phyloP scores from a whole-genome alignment of 2,329 filamentous ascomycete species.

The Cordyceps cateniannulata region DNA sequence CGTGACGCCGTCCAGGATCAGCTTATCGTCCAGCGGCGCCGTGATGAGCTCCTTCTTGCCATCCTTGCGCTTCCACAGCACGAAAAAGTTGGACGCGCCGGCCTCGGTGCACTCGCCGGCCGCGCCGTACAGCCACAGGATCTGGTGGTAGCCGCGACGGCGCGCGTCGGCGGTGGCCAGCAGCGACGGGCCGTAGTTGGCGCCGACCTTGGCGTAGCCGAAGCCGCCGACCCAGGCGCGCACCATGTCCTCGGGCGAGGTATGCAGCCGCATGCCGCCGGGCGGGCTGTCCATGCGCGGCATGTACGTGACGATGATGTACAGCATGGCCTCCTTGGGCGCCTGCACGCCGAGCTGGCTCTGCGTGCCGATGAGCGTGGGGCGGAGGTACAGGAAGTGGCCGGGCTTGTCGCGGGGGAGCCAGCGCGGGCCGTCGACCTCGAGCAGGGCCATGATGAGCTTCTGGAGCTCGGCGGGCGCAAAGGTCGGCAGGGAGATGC shows the following conservation, averaged over 20 bases:
- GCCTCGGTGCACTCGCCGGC: conserved; percentile 81
- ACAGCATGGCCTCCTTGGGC: conserved; percentile 80
- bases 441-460: conserved; percentile 65
- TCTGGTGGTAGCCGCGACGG: conserved; percentile 71
- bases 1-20: conserved; percentile 88
- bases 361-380: conserved; percentile 80
- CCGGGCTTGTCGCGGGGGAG: conserved; percentile 63
- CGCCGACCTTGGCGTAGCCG: conserved; percentile 85
- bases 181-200: conserved; percentile 85
- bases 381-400: conserved; percentile 75
- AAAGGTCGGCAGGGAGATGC: conserved; percentile 72
- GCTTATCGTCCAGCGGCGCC: conserved; percentile 71
- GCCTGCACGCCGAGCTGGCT: conserved; percentile 73
- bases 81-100: conserved; percentile 87
- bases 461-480: conserved; percentile 64
- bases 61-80: conserved; percentile 59
- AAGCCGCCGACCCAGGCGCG: conserved; percentile 92
- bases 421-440: conserved; percentile 71
- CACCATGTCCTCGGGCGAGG: conserved; percentile 73
- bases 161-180: conserved; percentile 72
- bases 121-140: conserved; percentile 85
- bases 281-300: conserved; percentile 44
- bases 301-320: conserved; percentile 66
- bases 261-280: conserved; percentile 67
- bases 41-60: conserved; percentile 65